Base-by-base conservation (phyloP, 139 green algal genomes). In the Gonium pectorale region DNA sequence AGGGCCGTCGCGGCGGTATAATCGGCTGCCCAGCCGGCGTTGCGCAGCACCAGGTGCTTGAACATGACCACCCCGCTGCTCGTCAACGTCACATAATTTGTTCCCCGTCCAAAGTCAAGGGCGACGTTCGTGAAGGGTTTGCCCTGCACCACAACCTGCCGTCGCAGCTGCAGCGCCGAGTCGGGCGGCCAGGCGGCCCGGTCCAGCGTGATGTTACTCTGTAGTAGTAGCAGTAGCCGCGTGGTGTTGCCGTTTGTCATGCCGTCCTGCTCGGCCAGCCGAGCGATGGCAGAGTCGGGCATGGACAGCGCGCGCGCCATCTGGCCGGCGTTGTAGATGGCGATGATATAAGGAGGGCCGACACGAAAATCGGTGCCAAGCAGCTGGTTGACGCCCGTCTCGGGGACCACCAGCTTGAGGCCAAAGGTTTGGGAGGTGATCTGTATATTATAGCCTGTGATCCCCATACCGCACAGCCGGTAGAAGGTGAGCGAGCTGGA, bases 371-470 rank as follows among this genome's bases (percentile, higher is more conserved):
- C 59, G 40, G 41, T 54, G 56, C 59, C 75, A 3, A 82, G 27
- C 3, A 82, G 40, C 75, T 82, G 75, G 29, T 62, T 37, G 40
- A 82, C 75, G 38, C 75, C 75, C 4, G 59, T 82, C 2, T 27
- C 26, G 4, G 59, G 59, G 1, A 17, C 1, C 29, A 82, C 11
- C 59, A 62, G 59, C 5, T 54, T 13, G 6, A 52, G 38, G 27
- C 38, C 27, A 31, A 24, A 35, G 41, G 9, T 43, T 5, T 13
- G 75, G 38, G 15, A 41, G 59, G 75, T 72, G 40, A 82, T 7
- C 21, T 5, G 5, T 3, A 82, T 44, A 40, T 71, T 71, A 3
- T 37, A 59, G 41, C 75, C 44, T 27, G 59, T 82, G 59, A 82
- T 35, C 11, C 75, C 75, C 59, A 82, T 82, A 59, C 40, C 75